Conservation (phyloP, 495 filamentous ascomycete genomes). For the Evernia prunastri region DNA sequence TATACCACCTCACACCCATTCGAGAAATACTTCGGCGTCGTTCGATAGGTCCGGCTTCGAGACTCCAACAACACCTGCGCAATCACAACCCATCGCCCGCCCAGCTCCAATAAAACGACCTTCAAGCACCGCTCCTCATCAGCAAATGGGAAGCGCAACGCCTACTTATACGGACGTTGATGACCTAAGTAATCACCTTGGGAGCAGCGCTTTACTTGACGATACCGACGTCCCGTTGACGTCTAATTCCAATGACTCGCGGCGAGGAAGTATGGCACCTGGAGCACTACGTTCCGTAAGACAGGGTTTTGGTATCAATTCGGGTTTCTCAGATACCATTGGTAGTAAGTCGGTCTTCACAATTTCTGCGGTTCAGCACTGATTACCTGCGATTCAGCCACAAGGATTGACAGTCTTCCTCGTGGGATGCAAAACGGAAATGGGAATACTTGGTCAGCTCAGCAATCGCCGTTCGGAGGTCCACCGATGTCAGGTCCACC, state of each 20-base stretch:
- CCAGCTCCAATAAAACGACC: conserved; percentile 87
- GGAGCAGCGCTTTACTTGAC: conserved; percentile 87
- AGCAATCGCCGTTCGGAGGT: conserved; percentile 39
- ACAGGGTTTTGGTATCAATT: conserved; percentile 41
- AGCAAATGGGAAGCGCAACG: conserved; percentile 38
- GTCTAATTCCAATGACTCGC: conserved; percentile 35
- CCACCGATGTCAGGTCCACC: conserved; percentile 37
- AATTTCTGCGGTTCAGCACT: not conserved
- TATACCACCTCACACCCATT: conserved; percentile 44
- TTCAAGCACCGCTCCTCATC: conserved; percentile 61
- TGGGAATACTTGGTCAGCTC: conserved; percentile 38
- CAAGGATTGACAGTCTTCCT: conserved; percentile 25
- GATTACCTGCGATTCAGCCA: conserved; percentile 12
- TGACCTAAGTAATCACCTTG: conserved; percentile 74
- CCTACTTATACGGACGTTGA: conserved; percentile 51
- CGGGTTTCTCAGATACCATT: conserved; percentile 47
- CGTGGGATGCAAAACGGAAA: conserved; percentile 27
- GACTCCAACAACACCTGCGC: conserved; percentile 33
- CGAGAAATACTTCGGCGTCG: conserved; percentile 54
- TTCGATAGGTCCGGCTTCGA: conserved; percentile 47
- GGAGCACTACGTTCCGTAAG: conserved; percentile 19
- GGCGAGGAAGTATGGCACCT: conserved; percentile 26
- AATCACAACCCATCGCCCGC: conserved; percentile 61
- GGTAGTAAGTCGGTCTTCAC: conserved; percentile 33
- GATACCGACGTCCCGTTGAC: conserved; percentile 56